phyloP scores from a whole-genome alignment of 176 grass and related monocot species.

The Oryza meyeriana region DNA sequence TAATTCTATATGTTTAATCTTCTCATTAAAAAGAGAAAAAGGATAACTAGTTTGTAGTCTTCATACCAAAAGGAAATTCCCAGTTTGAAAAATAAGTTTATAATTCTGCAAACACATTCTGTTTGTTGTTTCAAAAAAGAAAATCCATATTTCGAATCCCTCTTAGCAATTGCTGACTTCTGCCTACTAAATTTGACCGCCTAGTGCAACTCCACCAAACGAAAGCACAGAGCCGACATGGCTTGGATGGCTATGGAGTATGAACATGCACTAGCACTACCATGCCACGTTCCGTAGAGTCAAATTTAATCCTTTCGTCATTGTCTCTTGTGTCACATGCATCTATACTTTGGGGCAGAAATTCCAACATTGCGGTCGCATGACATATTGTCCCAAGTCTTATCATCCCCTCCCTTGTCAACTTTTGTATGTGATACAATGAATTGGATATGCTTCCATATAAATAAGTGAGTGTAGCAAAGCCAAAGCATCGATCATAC shows the following conservation, averaged over 20 bases:
- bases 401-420: not conserved
- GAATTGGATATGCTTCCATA: not conserved
- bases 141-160: no score
- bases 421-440: not conserved
- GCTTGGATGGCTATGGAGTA: not conserved
- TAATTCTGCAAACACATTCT: no score
- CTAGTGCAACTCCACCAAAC: not conserved
- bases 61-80: no score
- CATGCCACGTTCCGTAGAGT: not conserved
- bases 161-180: not conserved
- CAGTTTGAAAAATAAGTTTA: no score
- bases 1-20: no score
- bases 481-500: not conserved
- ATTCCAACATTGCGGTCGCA: not conserved
- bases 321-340: not conserved
- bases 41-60: no score
- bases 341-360: not conserved
- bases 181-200: not conserved
- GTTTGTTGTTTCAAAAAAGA: no score
- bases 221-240: not conserved
- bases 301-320: not conserved
- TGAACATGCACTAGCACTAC: not conserved
- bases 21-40: no score
- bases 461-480: not conserved
- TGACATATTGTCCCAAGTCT: not conserved